phyloP scores from a whole-genome alignment of 208 protist species.

The Leishmania aethiopica region DNA sequence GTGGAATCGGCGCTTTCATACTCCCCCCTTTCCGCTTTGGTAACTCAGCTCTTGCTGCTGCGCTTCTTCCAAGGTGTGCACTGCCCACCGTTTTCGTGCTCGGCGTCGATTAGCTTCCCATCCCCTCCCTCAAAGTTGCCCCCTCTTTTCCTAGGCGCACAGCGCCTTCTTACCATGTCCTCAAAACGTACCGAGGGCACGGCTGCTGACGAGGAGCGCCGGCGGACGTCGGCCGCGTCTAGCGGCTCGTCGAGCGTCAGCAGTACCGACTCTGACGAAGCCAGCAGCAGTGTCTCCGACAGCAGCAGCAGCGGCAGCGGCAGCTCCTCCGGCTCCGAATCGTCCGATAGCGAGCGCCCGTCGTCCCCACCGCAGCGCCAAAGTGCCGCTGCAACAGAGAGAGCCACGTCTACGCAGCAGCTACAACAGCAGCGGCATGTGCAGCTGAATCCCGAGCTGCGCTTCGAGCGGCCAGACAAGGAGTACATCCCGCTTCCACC shows the following conservation, averaged over 20 bases:
- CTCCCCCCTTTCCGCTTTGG: neutral
- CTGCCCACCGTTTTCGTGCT: neutral
- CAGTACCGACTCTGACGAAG: slow-evolving; percentile 30
- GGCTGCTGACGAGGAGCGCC: neutral
- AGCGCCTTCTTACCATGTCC: neutral
- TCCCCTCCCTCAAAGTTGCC: neutral
- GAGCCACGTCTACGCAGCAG: neutral
- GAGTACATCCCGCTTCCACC: slow-evolving; percentile 69
- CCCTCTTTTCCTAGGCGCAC: neutral
- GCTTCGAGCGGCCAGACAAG: slow-evolving; percentile 69
- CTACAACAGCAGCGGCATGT: slow-evolving; percentile 24
- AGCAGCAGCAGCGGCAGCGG: slow-evolving; percentile 28
- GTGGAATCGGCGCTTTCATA: neutral
- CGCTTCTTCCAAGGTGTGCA: slow-evolving; percentile 8
- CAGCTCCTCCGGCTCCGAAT: slow-evolving; percentile 8
- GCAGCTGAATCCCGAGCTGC: slow-evolving; percentile 65
- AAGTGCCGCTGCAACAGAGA: slow-evolving; percentile 4
- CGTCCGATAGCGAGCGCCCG: slow-evolving; percentile 12
- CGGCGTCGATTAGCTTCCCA: neutral
- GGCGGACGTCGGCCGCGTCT: neutral
- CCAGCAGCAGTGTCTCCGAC: slow-evolving; percentile 19
- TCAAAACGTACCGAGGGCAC: neutral
- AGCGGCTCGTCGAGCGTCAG: slow-evolving; percentile 30
- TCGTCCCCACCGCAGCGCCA: slow-evolving; percentile 1
- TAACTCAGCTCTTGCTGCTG: neutral